A percentile compares a stretch with the other conserved stretches of the same genome.
Conservation (phyloP, 1,139 yeast species). For the Scheffersomyces quercinus region DNA sequence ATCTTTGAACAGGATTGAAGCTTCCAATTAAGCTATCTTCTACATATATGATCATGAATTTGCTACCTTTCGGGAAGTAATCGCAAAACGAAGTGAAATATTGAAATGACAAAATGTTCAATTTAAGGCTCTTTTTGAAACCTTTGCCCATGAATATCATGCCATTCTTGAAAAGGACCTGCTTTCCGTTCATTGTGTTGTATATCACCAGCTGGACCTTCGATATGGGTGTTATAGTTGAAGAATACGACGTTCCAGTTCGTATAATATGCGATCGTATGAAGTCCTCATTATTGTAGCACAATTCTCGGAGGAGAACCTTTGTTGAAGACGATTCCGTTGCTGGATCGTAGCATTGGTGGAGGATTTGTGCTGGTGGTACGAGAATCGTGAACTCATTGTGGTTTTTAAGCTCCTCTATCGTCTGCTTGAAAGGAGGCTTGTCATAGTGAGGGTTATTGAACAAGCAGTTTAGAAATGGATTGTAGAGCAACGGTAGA, state of each 20-base stretch:
- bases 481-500: slow-evolving; percentile 54
- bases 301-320: slow-evolving; percentile 51
- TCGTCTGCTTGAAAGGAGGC: slow-evolving; percentile 51
- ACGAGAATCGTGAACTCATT: slow-evolving; percentile 57
- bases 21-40: slow-evolving; percentile 52
- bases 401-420: slow-evolving; percentile 41
- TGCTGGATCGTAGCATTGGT: slow-evolving; percentile 53
- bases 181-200: slow-evolving; percentile 61
- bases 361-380: slow-evolving; percentile 57
- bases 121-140: slow-evolving; percentile 48
- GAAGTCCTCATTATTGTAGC: slow-evolving; percentile 63
- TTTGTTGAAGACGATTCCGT: slow-evolving; percentile 31
- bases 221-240: slow-evolving; percentile 41
- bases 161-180: slow-evolving; percentile 58
- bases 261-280: slow-evolving; percentile 67
- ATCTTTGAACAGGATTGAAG: slow-evolving; percentile 4
- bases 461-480: slow-evolving; percentile 66
- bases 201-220: slow-evolving; percentile 47
- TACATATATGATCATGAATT: slow-evolving; percentile 53
- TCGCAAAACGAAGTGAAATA: slow-evolving; percentile 47
- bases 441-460: slow-evolving; percentile 60
- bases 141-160: slow-evolving; percentile 57
- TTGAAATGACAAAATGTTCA: slow-evolving; percentile 44
- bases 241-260: slow-evolving; percentile 30
- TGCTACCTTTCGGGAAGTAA: slow-evolving; percentile 50